These are phyloP conservation scores for Sugiyamaella chiloensis DNA, from an alignment of 805 yeast species.

Conservation along the genomic window DNA sequence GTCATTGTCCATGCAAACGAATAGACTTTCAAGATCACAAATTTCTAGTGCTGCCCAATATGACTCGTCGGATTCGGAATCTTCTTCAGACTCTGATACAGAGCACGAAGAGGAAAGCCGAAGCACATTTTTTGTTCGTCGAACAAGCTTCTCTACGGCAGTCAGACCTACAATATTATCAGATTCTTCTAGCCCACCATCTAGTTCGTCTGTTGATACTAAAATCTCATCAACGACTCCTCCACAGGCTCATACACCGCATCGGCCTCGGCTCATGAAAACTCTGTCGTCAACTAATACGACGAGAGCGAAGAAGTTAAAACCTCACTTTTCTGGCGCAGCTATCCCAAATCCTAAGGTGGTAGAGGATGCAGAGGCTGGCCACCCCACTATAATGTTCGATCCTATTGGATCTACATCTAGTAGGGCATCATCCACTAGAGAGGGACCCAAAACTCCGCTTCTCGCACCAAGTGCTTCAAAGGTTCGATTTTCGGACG, in stretches of 20 bases:
- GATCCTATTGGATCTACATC: constrained; percentile 15
- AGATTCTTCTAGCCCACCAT: neutral
- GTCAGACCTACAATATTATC: neutral
- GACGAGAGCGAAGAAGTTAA: constrained; percentile 22
- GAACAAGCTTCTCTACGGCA: neutral
- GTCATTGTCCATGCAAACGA: constrained; percentile 72
- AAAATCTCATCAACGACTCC: neutral
- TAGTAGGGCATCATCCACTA: constrained; percentile 7
- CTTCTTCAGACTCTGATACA: constrained; percentile 22
- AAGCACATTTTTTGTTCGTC: constrained; percentile 15
- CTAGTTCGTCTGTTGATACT: neutral
- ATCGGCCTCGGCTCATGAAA: constrained; percentile 25
- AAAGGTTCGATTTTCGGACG: constrained; percentile 10
- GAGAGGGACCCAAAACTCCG: neutral
- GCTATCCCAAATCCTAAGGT: constrained; percentile 33
- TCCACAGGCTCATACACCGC: neutral
- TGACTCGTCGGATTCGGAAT: constrained; percentile 19
- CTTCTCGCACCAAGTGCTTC: neutral
- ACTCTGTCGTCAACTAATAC: constrained; percentile 16
- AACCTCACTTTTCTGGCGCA: constrained; percentile 33
- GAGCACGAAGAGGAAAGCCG: constrained; percentile 25
- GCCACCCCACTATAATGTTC: constrained; percentile 28
- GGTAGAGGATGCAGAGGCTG: constrained; percentile 30
- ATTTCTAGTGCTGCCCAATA: constrained; percentile 13
- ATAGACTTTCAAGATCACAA: constrained; percentile 40